A percentile compares a stretch with the other conserved stretches of the same genome.
These are phyloP conservation scores for Mycena haematopus DNA, from an alignment of 768 basidiomycete genomes.

Conservation along the genomic window DNA sequence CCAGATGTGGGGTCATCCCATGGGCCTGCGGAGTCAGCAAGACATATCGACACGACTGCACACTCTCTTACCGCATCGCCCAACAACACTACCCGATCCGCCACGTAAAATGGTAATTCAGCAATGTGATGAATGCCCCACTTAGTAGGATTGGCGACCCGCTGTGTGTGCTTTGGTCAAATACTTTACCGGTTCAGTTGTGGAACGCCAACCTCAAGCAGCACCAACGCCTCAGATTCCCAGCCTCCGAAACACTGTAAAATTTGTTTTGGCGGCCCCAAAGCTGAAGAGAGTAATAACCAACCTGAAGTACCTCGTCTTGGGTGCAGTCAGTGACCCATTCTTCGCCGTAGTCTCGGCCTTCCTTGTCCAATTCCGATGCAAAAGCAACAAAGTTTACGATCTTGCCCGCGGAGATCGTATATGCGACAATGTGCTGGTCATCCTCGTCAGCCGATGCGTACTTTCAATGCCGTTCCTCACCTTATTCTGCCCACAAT, in stretches of 20 bases:
- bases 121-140: constrained; percentile 48
- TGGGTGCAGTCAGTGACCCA: constrained; percentile 42
- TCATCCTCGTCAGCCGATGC: neutral
- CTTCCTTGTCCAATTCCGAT: constrained; percentile 43
- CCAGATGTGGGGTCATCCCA: constrained; percentile 39
- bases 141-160: constrained; percentile 39
- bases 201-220: constrained; percentile 35
- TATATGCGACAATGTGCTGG: constrained; percentile 56
- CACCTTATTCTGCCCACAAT: constrained; percentile 56
- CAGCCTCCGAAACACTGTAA: constrained; percentile 37
- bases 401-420: constrained; percentile 49
- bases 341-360: constrained; percentile 34
- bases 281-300: neutral
- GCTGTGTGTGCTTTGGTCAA: constrained; percentile 33
- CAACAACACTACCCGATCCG: constrained; percentile 46
- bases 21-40: constrained; percentile 33
- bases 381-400: constrained; percentile 54
- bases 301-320: constrained; percentile 37
- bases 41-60: constrained; percentile 28
- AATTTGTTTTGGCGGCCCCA: neutral
- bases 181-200: neutral
- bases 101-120: constrained; percentile 43
- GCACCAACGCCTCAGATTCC: constrained; percentile 41
- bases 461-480: neutral
- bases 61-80: constrained; percentile 48